phyloP scores from a whole-genome alignment of 2,329 filamentous ascomycete species.

The Penicillium corylophilum region DNA sequence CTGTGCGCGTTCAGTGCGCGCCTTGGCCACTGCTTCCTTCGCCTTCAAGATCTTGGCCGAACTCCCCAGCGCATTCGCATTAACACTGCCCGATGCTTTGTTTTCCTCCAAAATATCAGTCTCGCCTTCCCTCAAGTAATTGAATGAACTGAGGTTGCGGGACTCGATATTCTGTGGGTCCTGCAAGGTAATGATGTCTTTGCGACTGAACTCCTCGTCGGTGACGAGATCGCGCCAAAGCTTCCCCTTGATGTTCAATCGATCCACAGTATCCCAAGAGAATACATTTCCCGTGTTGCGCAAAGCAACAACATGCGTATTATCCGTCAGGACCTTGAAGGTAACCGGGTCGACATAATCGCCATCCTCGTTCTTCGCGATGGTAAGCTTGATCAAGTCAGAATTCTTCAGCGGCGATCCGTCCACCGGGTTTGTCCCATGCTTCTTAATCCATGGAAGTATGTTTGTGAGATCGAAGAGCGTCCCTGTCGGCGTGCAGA shows the following conservation, averaged over 20 bases:
- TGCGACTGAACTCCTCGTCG: conserved; percentile 80
- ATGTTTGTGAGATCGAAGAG: conserved; percentile 97
- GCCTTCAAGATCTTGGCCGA: conserved; percentile 81
- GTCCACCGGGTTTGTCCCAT: conserved; percentile 86
- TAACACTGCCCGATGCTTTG: conserved; percentile 64
- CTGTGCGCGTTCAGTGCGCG: conserved; percentile 68
- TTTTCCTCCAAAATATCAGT: conserved; percentile 68
- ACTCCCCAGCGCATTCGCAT: conserved; percentile 75
- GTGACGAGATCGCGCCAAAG: conserved; percentile 90
- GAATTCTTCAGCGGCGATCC: conserved; percentile 74
- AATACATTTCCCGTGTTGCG: conserved; percentile 90
- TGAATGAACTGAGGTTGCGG: conserved; percentile 82
- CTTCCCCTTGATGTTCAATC: conserved; percentile 94
- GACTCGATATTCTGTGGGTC: conserved; percentile 87
- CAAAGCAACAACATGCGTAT: conserved; percentile 92
- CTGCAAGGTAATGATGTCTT: conserved; percentile 93
- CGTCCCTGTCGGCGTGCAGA: conserved; percentile 82
- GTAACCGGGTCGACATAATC: conserved; percentile 96
- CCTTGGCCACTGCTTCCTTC: conserved; percentile 90
- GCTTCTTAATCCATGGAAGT: conserved; percentile 87
- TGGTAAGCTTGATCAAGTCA: conserved; percentile 87
- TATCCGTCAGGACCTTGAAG: conserved; percentile 96
- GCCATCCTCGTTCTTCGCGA: conserved; percentile 84
- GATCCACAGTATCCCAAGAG: conserved; percentile 90
- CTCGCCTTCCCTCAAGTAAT: conserved; percentile 80